These are phyloP conservation scores for Phytophthora cryptogea DNA, from an alignment of 352 stramenopile genomes.

Conservation along the genomic window DNA sequence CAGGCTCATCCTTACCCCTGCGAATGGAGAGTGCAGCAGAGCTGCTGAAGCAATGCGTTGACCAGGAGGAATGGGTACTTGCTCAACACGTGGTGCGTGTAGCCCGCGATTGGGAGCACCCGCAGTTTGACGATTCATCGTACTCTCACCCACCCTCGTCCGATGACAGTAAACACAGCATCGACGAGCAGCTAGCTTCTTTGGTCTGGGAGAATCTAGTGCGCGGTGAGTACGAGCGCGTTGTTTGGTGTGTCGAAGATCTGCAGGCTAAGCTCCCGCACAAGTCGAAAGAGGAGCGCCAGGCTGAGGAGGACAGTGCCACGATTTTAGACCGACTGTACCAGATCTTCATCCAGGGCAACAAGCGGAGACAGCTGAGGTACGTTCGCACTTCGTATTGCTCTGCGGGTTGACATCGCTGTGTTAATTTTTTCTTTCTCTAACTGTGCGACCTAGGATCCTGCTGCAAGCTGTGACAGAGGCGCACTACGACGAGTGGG, in stretches of 20 bases:
- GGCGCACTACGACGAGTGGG: conserved; percentile 55
- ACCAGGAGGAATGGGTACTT: conserved; percentile 76
- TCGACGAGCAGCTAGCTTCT: conserved; percentile 67
- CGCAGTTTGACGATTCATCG: conserved; percentile 19
- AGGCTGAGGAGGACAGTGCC: conserved; percentile 23
- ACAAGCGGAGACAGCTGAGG: conserved; percentile 51
- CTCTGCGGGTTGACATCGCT: background rate
- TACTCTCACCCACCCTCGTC: conserved; percentile 12
- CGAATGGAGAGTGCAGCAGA: conserved; percentile 66
- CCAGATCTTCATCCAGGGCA: conserved; percentile 47
- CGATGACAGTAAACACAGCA: conserved; percentile 27
- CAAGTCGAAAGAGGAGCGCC: conserved; percentile 23
- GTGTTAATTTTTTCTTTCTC: background rate
- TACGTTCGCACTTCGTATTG: conserved; percentile 5
- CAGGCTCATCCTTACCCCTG: conserved; percentile 28
- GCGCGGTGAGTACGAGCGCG: conserved; percentile 65
- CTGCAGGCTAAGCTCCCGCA: conserved; percentile 65
- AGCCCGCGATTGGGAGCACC: conserved; percentile 75
- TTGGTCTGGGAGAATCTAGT: conserved; percentile 61
- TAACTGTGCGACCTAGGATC: conserved; percentile 32
- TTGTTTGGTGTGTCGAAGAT: conserved; percentile 66
- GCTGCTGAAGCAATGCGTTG: conserved; percentile 69
- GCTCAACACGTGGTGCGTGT: conserved; percentile 83
- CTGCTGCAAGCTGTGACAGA: conserved; percentile 63
- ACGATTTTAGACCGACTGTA: conserved; percentile 38